Evolutionary conservation across 768 basidiomycete species (phyloP).

Genomic region (Exsudoporus frostii): DNA sequence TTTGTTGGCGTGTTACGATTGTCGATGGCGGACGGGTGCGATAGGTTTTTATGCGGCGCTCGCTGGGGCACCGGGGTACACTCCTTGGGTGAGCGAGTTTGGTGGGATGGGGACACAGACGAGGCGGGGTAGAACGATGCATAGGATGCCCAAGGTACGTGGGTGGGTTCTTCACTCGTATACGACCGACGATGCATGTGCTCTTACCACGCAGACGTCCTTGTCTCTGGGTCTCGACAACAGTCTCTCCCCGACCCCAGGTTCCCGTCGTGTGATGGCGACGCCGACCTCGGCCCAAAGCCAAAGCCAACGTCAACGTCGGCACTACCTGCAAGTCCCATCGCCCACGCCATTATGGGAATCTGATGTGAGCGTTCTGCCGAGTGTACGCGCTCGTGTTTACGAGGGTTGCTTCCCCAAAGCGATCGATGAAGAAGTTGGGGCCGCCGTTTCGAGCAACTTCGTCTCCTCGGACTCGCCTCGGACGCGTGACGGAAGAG

Average conservation of each 20-base stretch:
- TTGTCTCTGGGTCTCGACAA: background rate
- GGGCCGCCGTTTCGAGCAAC: conserved; percentile 11
- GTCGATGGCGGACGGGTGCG: background rate
- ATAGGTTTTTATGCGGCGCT: conserved; percentile 25
- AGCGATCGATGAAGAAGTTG: background rate
- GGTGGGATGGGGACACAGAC: background rate
- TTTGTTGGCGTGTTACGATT: background rate
- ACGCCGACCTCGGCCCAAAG: background rate
- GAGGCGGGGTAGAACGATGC: background rate
- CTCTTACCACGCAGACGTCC: background rate
- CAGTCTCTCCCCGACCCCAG: background rate
- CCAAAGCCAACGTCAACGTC: background rate
- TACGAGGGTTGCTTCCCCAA: background rate
- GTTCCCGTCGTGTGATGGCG: background rate
- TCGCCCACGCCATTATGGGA: conserved; percentile 14
- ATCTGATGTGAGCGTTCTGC: conserved; percentile 1
- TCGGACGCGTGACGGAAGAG: conserved; percentile 22
- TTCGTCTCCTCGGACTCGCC: conserved; percentile 11
- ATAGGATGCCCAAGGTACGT: background rate
- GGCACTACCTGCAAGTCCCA: conserved; percentile 17
- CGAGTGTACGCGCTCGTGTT: too few species aligned
- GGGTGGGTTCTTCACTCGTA: background rate
- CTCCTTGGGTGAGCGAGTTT: conserved; percentile 7
- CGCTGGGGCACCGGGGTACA: conserved; percentile 14
- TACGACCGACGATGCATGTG: background rate